These are phyloP conservation scores for Penicillium sp. DNA, from an alignment of 2,329 filamentous ascomycete genomes.

Conservation along the genomic window DNA sequence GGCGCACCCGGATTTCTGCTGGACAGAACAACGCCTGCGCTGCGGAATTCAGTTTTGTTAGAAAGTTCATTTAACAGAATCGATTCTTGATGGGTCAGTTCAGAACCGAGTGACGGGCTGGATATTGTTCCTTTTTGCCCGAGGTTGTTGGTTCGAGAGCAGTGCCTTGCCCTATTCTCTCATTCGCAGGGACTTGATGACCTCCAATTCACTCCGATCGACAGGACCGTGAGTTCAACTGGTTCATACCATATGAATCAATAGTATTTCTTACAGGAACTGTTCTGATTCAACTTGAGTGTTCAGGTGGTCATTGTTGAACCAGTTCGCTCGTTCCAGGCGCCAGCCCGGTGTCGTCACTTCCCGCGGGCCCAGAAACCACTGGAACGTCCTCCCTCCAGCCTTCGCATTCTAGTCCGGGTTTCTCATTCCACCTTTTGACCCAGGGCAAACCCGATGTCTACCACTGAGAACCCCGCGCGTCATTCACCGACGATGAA, in stretches of 20 bases:
- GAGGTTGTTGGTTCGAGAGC: neutral
- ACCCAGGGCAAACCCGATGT: neutral
- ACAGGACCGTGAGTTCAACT: neutral
- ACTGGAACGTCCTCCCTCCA: conserved; percentile 4
- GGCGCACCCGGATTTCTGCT: neutral
- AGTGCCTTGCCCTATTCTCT: neutral
- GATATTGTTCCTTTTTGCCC: no score
- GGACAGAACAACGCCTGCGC: neutral
- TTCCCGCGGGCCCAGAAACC: conserved; percentile 9
- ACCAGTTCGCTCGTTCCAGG: neutral
- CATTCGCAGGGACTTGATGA: neutral
- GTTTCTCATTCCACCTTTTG: neutral
- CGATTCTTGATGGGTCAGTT: neutral
- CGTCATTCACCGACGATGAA: conserved; percentile 40
- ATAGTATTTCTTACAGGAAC: neutral
- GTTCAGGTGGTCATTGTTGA: neutral
- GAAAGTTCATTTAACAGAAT: neutral
- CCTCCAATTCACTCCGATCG: neutral
- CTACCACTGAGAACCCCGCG: neutral
- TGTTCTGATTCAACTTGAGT: neutral
- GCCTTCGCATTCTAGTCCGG: conserved; percentile 3
- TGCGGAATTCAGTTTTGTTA: neutral
- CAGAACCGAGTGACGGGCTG: no score
- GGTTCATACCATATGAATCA: no score
- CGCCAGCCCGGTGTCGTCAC: conserved; percentile 19